phyloP scores from a whole-genome alignment of 176 grass and related monocot species.

The Cenchrus purpureus region DNA sequence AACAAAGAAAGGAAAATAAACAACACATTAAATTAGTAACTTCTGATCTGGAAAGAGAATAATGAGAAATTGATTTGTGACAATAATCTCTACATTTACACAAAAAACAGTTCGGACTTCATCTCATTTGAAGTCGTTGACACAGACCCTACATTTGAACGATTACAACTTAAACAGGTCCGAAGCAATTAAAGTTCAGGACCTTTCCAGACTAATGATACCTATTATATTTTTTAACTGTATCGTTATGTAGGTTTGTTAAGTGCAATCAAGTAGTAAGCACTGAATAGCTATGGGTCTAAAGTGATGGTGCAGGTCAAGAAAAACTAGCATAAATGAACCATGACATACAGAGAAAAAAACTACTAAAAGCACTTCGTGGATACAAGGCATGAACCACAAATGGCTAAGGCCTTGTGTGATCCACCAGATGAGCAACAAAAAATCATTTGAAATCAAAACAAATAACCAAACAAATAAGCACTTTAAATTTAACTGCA shows the following conservation, averaged over 20 bases:
- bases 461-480: not conserved
- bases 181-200: not conserved
- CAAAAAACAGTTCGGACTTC: not conserved
- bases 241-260: not conserved
- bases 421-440: not conserved
- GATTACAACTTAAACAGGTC: not conserved
- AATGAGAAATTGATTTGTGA: not conserved
- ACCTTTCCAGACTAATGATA: not conserved
- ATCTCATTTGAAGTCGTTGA: not conserved
- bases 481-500: not conserved
- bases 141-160: not conserved
- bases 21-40: not conserved
- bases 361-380: not conserved
- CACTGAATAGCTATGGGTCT: not conserved
- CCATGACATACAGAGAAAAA: not conserved
- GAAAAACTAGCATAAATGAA: not conserved
- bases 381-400: not conserved
- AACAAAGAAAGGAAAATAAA: conserved; percentile 31
- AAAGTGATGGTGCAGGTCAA: not conserved
- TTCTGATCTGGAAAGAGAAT: not conserved
- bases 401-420: not conserved
- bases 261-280: not conserved
- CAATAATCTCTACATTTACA: not conserved
- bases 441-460: not conserved
- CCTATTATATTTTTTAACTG: not conserved